Evolutionary conservation across 164 flowering plant genomes (phyloP).

Genomic region (Sedum album): DNA sequence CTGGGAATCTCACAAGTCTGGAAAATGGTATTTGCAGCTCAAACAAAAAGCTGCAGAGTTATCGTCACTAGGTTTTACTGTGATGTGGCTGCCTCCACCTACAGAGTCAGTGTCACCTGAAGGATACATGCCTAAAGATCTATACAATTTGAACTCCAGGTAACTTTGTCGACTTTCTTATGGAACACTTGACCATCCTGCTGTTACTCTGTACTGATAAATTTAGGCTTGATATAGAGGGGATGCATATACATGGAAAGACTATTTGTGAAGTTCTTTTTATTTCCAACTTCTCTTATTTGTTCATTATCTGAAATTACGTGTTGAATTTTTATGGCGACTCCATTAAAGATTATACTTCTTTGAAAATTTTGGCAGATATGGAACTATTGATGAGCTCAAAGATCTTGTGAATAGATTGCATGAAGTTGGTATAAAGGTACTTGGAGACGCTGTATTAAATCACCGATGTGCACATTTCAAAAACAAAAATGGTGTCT

Average conservation of each 20-base stretch:
- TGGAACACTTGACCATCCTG: neutral
- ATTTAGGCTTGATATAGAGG: neutral
- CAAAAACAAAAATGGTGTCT: conserved; percentile 81
- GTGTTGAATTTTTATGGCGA: neutral
- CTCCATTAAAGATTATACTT: neutral
- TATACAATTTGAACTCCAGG: conserved; percentile 93
- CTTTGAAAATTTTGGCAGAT: conserved; percentile 34
- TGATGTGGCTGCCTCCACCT: conserved; percentile 93
- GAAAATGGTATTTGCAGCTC: conserved; percentile 85
- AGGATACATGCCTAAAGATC: conserved; percentile 97
- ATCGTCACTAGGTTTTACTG: conserved; percentile 78
- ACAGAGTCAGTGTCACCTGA: conserved; percentile 97
- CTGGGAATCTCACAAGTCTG: conserved; percentile 97
- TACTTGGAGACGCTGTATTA: conserved; percentile 87
- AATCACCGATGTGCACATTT: conserved; percentile 92
- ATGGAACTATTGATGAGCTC: conserved; percentile 77
- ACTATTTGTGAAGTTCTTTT: neutral
- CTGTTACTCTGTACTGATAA: neutral
- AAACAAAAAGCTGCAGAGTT: conserved; percentile 56
- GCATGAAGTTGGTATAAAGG: conserved; percentile 70
- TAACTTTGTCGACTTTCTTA: conserved; percentile 15
- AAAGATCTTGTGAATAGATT: conserved; percentile 55
- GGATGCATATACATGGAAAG: neutral
- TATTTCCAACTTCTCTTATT: neutral
- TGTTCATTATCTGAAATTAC: neutral